These are phyloP conservation scores for Amanita fuliginea DNA, from an alignment of 768 basidiomycete species.

Conservation along the genomic window DNA sequence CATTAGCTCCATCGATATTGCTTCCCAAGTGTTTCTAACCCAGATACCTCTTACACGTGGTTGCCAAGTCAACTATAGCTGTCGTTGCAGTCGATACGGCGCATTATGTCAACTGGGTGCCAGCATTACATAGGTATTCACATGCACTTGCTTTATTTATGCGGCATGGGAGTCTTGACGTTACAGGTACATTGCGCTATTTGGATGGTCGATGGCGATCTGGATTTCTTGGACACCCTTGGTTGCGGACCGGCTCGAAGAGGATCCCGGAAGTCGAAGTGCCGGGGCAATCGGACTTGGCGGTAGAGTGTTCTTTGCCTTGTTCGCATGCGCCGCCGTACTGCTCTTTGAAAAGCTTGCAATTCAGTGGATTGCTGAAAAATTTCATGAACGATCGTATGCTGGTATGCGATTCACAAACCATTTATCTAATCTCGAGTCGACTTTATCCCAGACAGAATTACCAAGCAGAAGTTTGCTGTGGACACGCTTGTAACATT, in stretches of 20 bases:
- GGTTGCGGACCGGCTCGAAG: slow-evolving; percentile 32
- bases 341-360: slow-evolving; percentile 76
- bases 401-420: slow-evolving; percentile 27
- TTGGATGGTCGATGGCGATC: slow-evolving; percentile 49
- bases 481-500: slow-evolving; percentile 59
- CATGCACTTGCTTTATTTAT: neutral
- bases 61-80: slow-evolving; percentile 58
- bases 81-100: slow-evolving; percentile 59
- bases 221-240: slow-evolving; percentile 73
- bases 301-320: slow-evolving; percentile 60
- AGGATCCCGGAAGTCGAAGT: slow-evolving; percentile 18
- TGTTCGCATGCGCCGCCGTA: slow-evolving; percentile 56
- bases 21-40: neutral
- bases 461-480: slow-evolving; percentile 74
- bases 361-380: slow-evolving; percentile 77
- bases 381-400: slow-evolving; percentile 74
- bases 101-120: slow-evolving; percentile 74
- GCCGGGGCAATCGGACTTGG: slow-evolving; percentile 39
- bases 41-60: slow-evolving; percentile 20
- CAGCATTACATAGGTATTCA: slow-evolving; percentile 48
- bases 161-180: neutral
- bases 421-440: neutral
- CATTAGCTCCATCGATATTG: neutral
- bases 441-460: slow-evolving; percentile 44
- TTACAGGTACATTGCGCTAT: slow-evolving; percentile 48